Conservation (phyloP, 331 rosid species). For the Arachis monticola region DNA sequence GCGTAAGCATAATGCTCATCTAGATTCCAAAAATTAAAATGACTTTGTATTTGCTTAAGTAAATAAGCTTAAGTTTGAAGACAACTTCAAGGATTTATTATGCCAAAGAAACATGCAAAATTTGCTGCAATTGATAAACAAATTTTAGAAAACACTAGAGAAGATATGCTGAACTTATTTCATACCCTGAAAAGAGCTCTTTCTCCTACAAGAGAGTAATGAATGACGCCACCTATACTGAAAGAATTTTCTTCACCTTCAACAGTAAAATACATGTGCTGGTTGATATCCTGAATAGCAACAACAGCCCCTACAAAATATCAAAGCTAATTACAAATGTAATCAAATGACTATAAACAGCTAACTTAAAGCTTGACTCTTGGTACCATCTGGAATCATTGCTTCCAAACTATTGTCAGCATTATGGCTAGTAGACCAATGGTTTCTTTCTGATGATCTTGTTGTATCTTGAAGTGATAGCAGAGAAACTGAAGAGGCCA, state of each 20-base stretch:
- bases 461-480: slow-evolving; percentile 42
- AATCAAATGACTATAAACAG: slow-evolving; percentile 35
- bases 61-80: slow-evolving; percentile 18
- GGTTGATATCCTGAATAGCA: slow-evolving; percentile 84
- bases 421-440: slow-evolving; percentile 48
- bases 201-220: slow-evolving; percentile 92
- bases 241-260: slow-evolving; percentile 65
- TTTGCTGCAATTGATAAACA: slow-evolving; percentile 29
- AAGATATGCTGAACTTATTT: slow-evolving; percentile 34
- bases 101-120: not conserved
- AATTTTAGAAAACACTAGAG: not conserved
- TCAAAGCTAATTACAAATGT: slow-evolving; percentile 44
- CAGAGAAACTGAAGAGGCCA: slow-evolving; percentile 69
- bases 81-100: slow-evolving; percentile 2
- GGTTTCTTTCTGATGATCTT: slow-evolving; percentile 47
- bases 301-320: slow-evolving; percentile 83
- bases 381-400: slow-evolving; percentile 79
- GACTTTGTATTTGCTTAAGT: not conserved
- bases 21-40: not conserved
- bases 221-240: slow-evolving; percentile 70
- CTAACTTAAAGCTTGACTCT: slow-evolving; percentile 38
- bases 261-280: slow-evolving; percentile 87
- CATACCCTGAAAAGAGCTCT: slow-evolving; percentile 96
- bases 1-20: not conserved
- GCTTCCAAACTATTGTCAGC: slow-evolving; percentile 54